These are phyloP conservation scores for Lodderomyces margitis DNA, from an alignment of 1,139 yeast genomes.

Conservation along the genomic window DNA sequence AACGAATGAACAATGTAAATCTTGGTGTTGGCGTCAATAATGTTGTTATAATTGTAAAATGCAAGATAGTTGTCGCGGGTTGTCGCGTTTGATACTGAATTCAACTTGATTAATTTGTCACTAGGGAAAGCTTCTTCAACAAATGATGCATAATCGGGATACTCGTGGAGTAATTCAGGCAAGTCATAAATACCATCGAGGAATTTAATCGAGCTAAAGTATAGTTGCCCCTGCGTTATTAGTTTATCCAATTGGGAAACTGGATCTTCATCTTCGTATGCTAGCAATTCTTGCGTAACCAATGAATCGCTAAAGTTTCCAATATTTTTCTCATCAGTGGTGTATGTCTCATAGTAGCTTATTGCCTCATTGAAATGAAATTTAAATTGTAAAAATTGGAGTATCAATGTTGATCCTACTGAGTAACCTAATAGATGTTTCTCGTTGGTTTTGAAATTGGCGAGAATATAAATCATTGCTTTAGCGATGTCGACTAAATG, in stretches of 20 bases:
- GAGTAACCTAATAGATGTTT: conserved; percentile 66
- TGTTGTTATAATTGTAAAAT: too few relatives aligned
- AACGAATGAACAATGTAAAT: conserved; percentile 27
- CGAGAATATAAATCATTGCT: conserved; percentile 38
- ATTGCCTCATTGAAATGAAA: conserved; percentile 19
- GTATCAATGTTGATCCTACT: conserved; percentile 71
- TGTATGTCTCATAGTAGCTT: conserved; percentile 14
- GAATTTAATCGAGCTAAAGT: conserved; percentile 14
- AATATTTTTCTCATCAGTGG: conserved; percentile 2
- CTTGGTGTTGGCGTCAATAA: conserved; percentile 16
- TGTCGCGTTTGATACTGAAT: background rate
- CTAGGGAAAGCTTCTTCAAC: conserved; percentile 33
- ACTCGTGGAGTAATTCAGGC: conserved; percentile 31
- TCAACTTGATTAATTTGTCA: conserved; percentile 6
- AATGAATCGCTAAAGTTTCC: background rate
- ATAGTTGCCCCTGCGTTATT: background rate
- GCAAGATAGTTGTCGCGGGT: conserved; percentile 10
- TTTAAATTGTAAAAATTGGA: conserved; percentile 48
- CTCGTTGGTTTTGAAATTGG: conserved; percentile 16
- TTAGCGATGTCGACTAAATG: conserved; percentile 57
- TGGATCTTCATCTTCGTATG: background rate
- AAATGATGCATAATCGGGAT: conserved; percentile 27
- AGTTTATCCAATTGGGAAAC: background rate
- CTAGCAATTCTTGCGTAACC: background rate
- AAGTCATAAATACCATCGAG: conserved; percentile 44